Percentiles rank a stretch among this genome's conserved stretches.
These are phyloP conservation scores for Asclepias syriaca DNA, from an alignment of 257 asterid genomes.

Conservation along the genomic window DNA sequence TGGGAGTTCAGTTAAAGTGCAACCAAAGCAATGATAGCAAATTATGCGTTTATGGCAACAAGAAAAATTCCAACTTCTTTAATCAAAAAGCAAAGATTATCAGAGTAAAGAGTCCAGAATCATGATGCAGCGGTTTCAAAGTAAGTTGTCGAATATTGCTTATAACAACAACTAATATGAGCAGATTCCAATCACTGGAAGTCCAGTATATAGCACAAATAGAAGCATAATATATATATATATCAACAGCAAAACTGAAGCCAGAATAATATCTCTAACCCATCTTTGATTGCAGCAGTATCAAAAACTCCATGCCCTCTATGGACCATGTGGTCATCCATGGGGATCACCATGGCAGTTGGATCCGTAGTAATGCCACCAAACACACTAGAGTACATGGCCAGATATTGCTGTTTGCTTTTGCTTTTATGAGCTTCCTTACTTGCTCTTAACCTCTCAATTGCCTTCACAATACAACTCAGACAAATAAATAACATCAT, in stretches of 20 bases:
- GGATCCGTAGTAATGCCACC: slow-evolving; percentile 90
- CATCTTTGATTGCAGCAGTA: slow-evolving; percentile 75
- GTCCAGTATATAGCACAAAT: background rate
- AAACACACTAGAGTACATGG: slow-evolving; percentile 82
- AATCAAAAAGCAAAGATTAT: background rate
- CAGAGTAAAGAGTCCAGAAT: background rate
- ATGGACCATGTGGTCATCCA: slow-evolving; percentile 97
- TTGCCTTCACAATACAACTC: slow-evolving; percentile 41
- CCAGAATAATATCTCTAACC: slow-evolving; percentile 42
- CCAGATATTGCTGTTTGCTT: slow-evolving; percentile 51
- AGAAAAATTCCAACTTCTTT: background rate
- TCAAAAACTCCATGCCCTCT: slow-evolving; percentile 98
- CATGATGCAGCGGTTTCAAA: background rate
- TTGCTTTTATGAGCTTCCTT: slow-evolving; percentile 44
- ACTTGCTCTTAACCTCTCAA: slow-evolving; percentile 48
- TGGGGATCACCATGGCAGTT: slow-evolving; percentile 81
- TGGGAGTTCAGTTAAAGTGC: background rate
- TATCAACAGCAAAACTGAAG: background rate
- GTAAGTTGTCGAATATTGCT: background rate
- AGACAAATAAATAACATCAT: background rate
- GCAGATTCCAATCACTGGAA: background rate
- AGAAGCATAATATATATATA: background rate
- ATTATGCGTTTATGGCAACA: no score
- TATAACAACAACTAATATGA: background rate
- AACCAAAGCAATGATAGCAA: background rate